Evolutionary conservation across 2,329 filamentous ascomycete species (phyloP), one percentile per base, ranked within the genome.

Genomic region (Plenodomus biglobosus): DNA sequence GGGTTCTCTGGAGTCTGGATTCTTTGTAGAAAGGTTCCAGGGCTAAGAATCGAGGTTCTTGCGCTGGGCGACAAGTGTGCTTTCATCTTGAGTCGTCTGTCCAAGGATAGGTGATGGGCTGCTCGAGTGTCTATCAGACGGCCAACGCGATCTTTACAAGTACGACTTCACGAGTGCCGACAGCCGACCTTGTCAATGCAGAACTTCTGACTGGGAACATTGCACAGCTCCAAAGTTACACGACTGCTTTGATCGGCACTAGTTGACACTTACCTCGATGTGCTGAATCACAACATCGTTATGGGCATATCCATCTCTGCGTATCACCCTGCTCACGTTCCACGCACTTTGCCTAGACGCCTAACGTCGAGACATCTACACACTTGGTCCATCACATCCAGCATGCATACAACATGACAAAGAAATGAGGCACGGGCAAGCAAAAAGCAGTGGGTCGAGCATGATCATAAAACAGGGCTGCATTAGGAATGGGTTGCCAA

Each of bases 401-500:
- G 3, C 27, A 32, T 11, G 8, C 6, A 15, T 15, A 10, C 27
- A 15, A 7, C 6, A 32, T 3, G 13, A 15, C 6, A 32, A 8
- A 32, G 27, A 11, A 16, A 40, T 13, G 18, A 17, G 8, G 19
- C 27, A 42, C 43, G 19, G 15, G 22, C 22, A 42, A 18, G 20
- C 19, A 22, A 40, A 24, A 24, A 19, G 11, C 24, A n/a, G 7
- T 3, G 16, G n/a, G 39, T 40, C 27, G 43, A 32, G 34, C 32
- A 19, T 17, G 27, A 32, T 32, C 27, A 32, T 32, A 32, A 11
- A 32, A 32, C 27, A 55, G 53, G 49, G 48, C 42, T 59, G 52
- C 46, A 65, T 69, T 70, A 62, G 61, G 60, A 66, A 51, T 75
- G 87, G 85, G 86, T 39, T 82, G 86, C 91, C 90, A 86, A 79